These are phyloP conservation scores for Boletus reticulatus DNA, from an alignment of 768 basidiomycete species.

Conservation along the genomic window DNA sequence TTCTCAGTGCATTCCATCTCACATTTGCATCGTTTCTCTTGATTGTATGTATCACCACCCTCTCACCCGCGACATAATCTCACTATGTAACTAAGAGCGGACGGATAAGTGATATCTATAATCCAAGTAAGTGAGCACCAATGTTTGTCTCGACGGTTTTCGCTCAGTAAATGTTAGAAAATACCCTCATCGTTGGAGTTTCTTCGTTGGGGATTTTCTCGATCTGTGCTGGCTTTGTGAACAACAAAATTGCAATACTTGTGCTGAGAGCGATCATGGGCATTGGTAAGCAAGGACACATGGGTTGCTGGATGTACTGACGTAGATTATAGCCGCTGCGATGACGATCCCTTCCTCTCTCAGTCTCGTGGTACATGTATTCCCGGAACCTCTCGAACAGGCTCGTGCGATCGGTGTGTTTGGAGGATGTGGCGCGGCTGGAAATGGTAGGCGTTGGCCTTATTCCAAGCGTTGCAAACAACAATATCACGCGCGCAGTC, in stretches of 20 bases:
- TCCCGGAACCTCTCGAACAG: constrained; percentile 45
- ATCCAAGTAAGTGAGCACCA: constrained; percentile 29
- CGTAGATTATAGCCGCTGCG: constrained; percentile 37
- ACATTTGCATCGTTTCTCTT: constrained; percentile 44
- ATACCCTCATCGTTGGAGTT: constrained; percentile 42
- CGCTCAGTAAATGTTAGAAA: constrained; percentile 37
- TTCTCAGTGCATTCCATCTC: constrained; percentile 43
- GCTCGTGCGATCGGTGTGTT: constrained; percentile 47
- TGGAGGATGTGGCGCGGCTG: constrained; percentile 45
- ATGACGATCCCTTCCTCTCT: constrained; percentile 51
- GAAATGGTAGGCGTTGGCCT: constrained; percentile 34
- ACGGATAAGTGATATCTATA: constrained; percentile 26
- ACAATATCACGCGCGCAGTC: constrained; percentile 23
- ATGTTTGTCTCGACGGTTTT: constrained; percentile 22
- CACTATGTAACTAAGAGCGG: constrained; percentile 17
- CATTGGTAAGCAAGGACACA: constrained; percentile 31
- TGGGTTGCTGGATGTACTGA: neutral
- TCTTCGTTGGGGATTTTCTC: constrained; percentile 41
- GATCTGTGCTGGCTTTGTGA: constrained; percentile 45
- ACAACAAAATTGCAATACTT: constrained; percentile 45
- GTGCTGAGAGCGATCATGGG: constrained; percentile 52
- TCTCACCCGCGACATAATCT: constrained; percentile 4
- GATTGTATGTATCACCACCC: constrained; percentile 12
- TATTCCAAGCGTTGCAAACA: neutral
- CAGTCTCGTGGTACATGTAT: constrained; percentile 48